These are phyloP conservation scores for Lichtheimia ramosa DNA, from an alignment of 371 early-diverging fungal genomes.

Conservation along the genomic window DNA sequence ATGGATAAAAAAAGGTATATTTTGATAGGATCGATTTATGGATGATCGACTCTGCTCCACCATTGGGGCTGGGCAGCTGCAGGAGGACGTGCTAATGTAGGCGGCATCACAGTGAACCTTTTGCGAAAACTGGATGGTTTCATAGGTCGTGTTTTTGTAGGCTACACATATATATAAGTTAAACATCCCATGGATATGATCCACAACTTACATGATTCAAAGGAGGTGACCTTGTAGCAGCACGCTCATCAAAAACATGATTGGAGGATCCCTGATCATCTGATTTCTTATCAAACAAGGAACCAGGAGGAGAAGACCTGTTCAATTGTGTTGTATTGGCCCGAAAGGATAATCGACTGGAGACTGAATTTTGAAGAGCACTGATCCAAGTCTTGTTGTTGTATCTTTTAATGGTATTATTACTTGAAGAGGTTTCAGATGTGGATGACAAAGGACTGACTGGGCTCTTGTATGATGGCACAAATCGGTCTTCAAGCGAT, in stretches of 20 bases:
- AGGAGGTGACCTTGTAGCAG: background rate
- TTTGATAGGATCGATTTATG: background rate
- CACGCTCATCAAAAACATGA: background rate
- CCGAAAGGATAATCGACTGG: background rate
- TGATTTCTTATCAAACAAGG: background rate
- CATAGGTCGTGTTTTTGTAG: slow-evolving; percentile 13
- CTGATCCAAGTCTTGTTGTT: slow-evolving; percentile 7
- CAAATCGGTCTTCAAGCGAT: background rate
- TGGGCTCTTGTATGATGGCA: no score
- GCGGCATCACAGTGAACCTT: background rate
- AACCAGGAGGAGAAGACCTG: background rate
- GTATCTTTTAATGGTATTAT: background rate
- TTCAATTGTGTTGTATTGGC: background rate
- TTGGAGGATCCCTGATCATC: background rate
- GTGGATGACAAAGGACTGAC: background rate
- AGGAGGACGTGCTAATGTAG: slow-evolving; percentile 3
- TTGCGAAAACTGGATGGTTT: slow-evolving; percentile 17
- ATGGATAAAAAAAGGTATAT: background rate
- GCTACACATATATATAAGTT: background rate
- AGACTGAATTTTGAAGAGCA: background rate
- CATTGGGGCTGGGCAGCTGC: slow-evolving; percentile 4
- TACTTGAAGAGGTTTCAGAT: background rate
- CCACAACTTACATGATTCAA: slow-evolving; percentile 6
- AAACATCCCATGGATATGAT: background rate
- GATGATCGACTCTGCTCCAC: slow-evolving; percentile 1